Base-by-base conservation (phyloP, 805 yeast genomes). In the Isabelozyma gotoi region DNA sequence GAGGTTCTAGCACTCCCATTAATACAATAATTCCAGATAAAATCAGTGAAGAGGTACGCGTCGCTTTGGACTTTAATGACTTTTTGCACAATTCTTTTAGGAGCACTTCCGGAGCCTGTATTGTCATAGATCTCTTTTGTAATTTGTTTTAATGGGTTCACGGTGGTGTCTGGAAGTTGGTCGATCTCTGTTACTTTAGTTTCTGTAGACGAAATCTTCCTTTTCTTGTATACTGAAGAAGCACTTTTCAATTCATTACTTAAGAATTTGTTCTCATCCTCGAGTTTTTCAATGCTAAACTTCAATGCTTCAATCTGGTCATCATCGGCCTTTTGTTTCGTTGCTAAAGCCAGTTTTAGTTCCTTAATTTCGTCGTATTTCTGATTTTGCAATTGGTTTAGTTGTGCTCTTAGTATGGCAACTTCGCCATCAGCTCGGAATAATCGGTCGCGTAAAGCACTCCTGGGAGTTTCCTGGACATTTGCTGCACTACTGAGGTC, bases 391-490 rank as follows among this genome's bases (percentile, higher is more conserved):
- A 78, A 47, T 34, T 76, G 73, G 16, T 74, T 65, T 16, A 86
- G 64, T 52, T 82, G 88, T 7, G 84, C 80, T 42, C 95, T 70
- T 14, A 91, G 68, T 29, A 90, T 82, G 11, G 94, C 82, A 31
- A 87, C 82, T 56, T 91, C 96, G 2, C 97, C 97, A 43, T 78
- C 78, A 4, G 88, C 84, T 29, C 74, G 65, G 42, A 68, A 71
- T n/a, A 81, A 37, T 41, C 55, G 47, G 43, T 55, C 50, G 52
- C 56, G 56, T 43, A 61, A 39, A 47, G 61, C 49, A 42, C 40
- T 43, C 14, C 15, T n/a, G n/a, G 38, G 15, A 17, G 17, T 48
- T 19, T 21, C 19, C 16, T 7, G 12, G 2, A 27, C 7, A 11
- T 31, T n/a, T 24, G 29, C 12, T n/a, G 8, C 29, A 24, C 12